Base-by-base conservation (phyloP, 169 alveolate genomes). In the Cryptosporidium tyzzeri region DNA sequence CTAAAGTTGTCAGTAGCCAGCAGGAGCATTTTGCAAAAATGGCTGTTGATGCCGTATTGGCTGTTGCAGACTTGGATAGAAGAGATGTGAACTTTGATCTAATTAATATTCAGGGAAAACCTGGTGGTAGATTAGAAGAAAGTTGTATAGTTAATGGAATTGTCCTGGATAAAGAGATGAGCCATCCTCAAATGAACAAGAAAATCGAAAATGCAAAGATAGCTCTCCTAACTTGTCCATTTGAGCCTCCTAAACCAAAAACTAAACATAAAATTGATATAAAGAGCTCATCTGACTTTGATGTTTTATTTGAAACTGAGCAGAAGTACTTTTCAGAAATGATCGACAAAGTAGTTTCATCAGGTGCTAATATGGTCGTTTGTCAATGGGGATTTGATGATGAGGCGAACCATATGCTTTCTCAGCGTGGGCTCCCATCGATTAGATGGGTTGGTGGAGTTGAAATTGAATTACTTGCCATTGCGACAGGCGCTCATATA, bases 311-410 rank as follows among this genome's bases (percentile, higher is more conserved):
- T 73, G 94, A 94, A 59, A 87, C 96, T 67, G 99, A 97, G 91
- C 97, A 97, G 94, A 71, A 97, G 85, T 99, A 98, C 93, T 98
- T 98, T 93, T 93, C 92, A 68, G 98, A 98, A 31, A 98, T 98
- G 99, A 97, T 98, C 9, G 94, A 96, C 69, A 92, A 94, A 23
- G 98, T 97, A 35, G 97, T 96, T 86, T 96, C 97, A 35, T 94
- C 98, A 69, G 99, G 99, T 73, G 99, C 99, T 5, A 98, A 98
- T 75, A 94, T 97, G 41, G 99, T 97, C 21, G 96, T 99, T 45
- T 99, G 99, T 86, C 99, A 98, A 93, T 98, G 99, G 99, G 99
- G 99, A 39, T 99, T 99, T 86, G 99, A 98, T 93, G 99, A 98
- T 92, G 99, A 99, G 93, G 99, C 99, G 7, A 97, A 97, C 92